Evolutionary conservation across 768 basidiomycete genomes (phyloP).

Genomic region (Suillus variegatus): DNA sequence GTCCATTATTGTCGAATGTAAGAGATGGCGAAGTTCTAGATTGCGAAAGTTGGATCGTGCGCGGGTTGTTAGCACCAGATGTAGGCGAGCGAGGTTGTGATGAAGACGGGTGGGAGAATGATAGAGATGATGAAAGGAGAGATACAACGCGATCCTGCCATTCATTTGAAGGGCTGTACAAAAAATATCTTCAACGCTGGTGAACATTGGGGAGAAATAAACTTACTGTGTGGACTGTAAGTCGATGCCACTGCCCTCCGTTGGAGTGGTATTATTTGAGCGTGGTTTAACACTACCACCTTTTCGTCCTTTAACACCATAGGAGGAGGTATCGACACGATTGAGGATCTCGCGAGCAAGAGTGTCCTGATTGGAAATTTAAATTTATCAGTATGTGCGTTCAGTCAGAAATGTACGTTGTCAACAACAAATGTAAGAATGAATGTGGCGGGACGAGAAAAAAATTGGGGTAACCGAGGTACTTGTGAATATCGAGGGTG

Average conservation of each 20-base stretch:
- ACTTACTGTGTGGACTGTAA: slow-evolving; percentile 66
- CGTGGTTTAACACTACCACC: slow-evolving; percentile 36
- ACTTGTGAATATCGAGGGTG: not conserved
- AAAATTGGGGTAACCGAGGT: not conserved
- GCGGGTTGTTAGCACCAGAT: slow-evolving; percentile 13
- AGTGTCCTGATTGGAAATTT: slow-evolving; percentile 53
- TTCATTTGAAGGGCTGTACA: slow-evolving; percentile 69
- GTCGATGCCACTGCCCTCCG: slow-evolving; percentile 32
- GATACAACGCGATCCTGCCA: slow-evolving; percentile 73
- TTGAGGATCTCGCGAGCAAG: slow-evolving; percentile 79
- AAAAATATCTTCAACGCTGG: slow-evolving; percentile 12
- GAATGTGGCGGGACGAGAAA: slow-evolving; percentile 1
- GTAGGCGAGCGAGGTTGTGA: slow-evolving; percentile 1
- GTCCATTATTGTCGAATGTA: slow-evolving; percentile 32
- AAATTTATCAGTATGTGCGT: slow-evolving; percentile 11
- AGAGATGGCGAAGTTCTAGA: slow-evolving; percentile 16
- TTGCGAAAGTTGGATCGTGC: slow-evolving; percentile 8
- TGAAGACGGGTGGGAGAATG: slow-evolving; percentile 8
- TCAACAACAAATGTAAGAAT: not conserved
- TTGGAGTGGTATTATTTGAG: slow-evolving; percentile 22
- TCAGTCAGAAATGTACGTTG: not conserved
- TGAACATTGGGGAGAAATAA: not conserved
- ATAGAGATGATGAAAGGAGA: slow-evolving; percentile 24
- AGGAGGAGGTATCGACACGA: slow-evolving; percentile 79
- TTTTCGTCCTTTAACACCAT: slow-evolving; percentile 73